Conservation (phyloP, 2,329 filamentous ascomycete species). For the Pyrenophora graminea region DNA sequence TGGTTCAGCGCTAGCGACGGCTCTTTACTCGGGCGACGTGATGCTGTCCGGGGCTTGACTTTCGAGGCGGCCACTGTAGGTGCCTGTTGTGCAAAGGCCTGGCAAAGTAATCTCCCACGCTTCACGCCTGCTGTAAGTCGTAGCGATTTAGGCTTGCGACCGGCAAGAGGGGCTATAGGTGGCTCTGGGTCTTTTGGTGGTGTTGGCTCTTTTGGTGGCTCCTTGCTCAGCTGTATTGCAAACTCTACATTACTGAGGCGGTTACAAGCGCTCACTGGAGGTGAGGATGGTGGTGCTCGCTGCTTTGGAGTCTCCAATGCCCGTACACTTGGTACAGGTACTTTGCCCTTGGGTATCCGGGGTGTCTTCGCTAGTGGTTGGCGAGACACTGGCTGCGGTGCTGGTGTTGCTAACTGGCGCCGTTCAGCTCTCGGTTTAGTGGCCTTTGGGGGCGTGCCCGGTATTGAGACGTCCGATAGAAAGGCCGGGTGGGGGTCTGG, state of each 20-base stretch:
- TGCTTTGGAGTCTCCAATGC: conserved; percentile 30
- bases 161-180: conserved; percentile 20
- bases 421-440: not conserved
- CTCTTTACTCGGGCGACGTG: conserved; percentile 7
- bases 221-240: conserved; percentile 20
- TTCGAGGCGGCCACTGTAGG: conserved; percentile 3
- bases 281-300: conserved; percentile 38
- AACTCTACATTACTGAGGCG: conserved; percentile 43
- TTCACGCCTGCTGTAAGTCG: conserved; percentile 46
- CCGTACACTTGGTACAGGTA: conserved; percentile 30
- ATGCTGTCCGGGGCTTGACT: conserved; percentile 1
- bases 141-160: conserved; percentile 41
- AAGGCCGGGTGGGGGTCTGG: conserved; percentile 21
- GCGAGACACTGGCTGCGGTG: conserved; percentile 1
- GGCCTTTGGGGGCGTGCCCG: conserved; percentile 23
- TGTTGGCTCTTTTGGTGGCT: conserved; percentile 9
- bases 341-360: conserved; percentile 30
- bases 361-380: conserved; percentile 20
- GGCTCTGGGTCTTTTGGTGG: conserved; percentile 9
- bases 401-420: conserved; percentile 6
- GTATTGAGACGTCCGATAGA: conserved; percentile 32
- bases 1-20: conserved; percentile 7
- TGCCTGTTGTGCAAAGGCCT: conserved; percentile 36
- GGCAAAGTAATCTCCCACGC: conserved; percentile 51
- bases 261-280: conserved; percentile 45